Evolutionary conservation across 805 yeast genomes (phyloP), one percentile per base, ranked within the genome.

Genomic region (Groenewaldozyma tartarivorans): DNA sequence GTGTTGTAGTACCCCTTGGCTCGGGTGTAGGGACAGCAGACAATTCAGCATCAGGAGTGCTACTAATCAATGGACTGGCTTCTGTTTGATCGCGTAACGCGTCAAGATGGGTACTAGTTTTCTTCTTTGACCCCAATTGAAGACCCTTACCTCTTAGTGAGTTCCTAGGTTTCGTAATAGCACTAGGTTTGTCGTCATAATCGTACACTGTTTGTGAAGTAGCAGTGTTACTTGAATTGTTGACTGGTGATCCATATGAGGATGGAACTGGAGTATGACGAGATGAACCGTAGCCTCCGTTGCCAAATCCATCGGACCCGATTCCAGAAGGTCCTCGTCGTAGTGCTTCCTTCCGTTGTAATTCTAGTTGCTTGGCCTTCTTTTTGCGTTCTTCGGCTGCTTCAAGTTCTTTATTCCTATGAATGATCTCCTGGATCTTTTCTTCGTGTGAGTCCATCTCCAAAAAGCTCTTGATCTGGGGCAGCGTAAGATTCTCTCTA

Each of bases 371-470:
- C 61, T 82, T 85, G 38, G 97, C 96, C 60, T 85, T 79, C 64
- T 94, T 82, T 67, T 90, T 90, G 64, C 97, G 81, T 64, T 90
- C 96, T 65, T 92, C 98, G 41, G 85, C 79, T 32, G 98, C 98
- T 63, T 90, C 98, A 55, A 84, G 67, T 66, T 92, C 98, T 66
- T 92, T 92, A 69, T 92, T 92, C 62, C 88, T 79, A 65, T 86
- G 97, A 54, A 92, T 92, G 60, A 92, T 88, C 60, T 92, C 96
- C 69, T 92, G 97, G 57, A 94, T 90, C 69, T 85, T 90, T 66
- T 92, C 99, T 65, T 92, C 98, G 61, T 92, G 96, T 32, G 95
- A 83, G 64, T 92, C 97, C 97, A 92, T 90, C 58, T 86, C 90
- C 67, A 92, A 69, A 64, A 84, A 90, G 9, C 94, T 84, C 60